Evolutionary conservation across 176 grass and related monocot species (phyloP).

Genomic region (Oryza australiensis): DNA sequence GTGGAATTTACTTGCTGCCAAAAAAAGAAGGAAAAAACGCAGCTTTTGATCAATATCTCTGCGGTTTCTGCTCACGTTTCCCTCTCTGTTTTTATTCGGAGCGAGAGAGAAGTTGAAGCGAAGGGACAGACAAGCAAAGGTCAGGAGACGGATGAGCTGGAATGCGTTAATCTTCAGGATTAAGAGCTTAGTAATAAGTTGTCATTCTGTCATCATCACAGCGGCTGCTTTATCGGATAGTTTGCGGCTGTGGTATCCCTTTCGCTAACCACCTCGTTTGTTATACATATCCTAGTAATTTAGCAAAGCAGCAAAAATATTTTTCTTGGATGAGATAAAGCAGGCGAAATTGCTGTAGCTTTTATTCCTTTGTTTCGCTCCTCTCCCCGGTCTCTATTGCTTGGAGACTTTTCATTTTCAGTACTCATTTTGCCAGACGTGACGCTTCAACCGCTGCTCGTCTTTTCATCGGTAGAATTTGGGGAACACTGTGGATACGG

Average conservation of each 20-base stretch:
- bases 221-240: neutral
- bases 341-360: neutral
- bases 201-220: slow-evolving; percentile 10
- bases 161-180: neutral
- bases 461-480: neutral
- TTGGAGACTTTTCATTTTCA: neutral
- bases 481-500: neutral
- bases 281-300: neutral
- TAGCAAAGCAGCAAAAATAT: neutral
- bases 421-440: slow-evolving; percentile 8
- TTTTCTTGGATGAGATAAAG: neutral
- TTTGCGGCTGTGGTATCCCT: slow-evolving; percentile 28
- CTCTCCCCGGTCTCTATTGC: neutral
- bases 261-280: slow-evolving; percentile 31
- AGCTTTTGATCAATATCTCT: slow-evolving; percentile 33
- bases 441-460: neutral
- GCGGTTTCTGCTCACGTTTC: slow-evolving; percentile 28
- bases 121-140: neutral
- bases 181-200: neutral
- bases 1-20: slow-evolving; percentile 17
- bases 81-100: slow-evolving; percentile 31
- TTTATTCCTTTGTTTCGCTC: neutral
- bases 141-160: neutral
- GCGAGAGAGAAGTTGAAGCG: neutral
- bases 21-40: neutral